Evolutionary conservation across 768 basidiomycete species (phyloP), one percentile per base, ranked within the genome.

Genomic region (Termitomyces sp.): DNA sequence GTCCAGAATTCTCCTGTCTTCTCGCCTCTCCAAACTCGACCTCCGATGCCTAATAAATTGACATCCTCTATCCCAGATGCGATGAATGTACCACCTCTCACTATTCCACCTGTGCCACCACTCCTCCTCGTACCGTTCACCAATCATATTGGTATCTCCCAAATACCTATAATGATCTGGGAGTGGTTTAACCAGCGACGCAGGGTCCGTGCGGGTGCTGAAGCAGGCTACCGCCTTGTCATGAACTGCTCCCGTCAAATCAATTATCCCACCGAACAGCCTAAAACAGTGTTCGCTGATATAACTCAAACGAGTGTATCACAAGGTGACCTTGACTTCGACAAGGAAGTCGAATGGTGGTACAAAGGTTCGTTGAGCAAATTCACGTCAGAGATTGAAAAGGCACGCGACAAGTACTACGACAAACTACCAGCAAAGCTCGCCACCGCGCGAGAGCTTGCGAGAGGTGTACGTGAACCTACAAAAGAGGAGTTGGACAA

Each of bases 151-250:
- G 95, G 95, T 7, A 81, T 95, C 68, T 82, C 79, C 32, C 90
- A 91, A 67, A 86, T 96, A 58, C 95, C 95, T 13, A 74, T 82
- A 65, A 95, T 96, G 93, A 82, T 96, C 50, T 88, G 86, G 84
- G 91, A 86, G 63, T 94, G 94, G 73, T 98, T 97, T 77, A 95
- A 93, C 69, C 87, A 91, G 69, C 86, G 94, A 8, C 75, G 84
- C 50, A 86, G 89, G 67, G 93, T 93, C n/a, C 81, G 74, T 6
- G 72, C 82, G 13, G 96, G 96, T 35, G 88, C 90, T 10, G 86
- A 95, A 64, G 88, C 88, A 12, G 95, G 88, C 0, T 89, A 91
- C 69, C 76, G 78, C 49, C 77, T 98, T 57, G 81, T 97, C 63
- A 77, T 80, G 71, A 77, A 76, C 6, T 66, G 78, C 49, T 85